Percentiles rank a stretch among this genome's conserved stretches.
Conservation (phyloP, 2,329 filamentous ascomycete species). For the Ambrosiella xylebori region DNA sequence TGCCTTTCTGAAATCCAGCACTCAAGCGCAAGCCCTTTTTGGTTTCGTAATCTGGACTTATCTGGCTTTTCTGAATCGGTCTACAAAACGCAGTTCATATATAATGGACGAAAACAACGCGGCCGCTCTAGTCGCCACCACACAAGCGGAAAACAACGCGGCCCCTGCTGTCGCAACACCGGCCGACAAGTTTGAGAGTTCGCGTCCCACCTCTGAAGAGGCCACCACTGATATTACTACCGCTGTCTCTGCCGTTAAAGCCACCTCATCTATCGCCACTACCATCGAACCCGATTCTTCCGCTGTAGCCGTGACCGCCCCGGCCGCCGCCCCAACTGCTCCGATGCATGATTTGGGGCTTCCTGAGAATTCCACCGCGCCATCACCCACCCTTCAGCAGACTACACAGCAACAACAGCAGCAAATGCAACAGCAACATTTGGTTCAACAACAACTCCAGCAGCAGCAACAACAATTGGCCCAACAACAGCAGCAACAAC, state of each 20-base stretch:
- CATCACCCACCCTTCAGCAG: no score
- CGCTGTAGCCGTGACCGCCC: not conserved
- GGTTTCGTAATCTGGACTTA: not conserved
- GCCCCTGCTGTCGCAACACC: not conserved
- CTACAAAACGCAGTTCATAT: not conserved
- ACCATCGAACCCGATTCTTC: not conserved
- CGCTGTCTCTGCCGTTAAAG: not conserved
- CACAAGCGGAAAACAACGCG: not conserved
- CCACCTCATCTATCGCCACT: not conserved
- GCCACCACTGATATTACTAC: not conserved
- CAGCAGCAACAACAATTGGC: not conserved
- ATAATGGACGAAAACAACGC: not conserved
- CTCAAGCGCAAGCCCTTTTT: no score
- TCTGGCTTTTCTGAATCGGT: not conserved
- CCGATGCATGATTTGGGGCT: not conserved
- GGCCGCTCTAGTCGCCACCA: not conserved
- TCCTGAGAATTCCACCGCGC: not conserved
- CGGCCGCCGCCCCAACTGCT: not conserved
- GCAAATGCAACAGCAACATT: not conserved
- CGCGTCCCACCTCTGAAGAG: not conserved
- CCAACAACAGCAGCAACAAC: not conserved
- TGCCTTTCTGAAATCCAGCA: no score
- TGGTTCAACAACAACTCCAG: conserved; percentile 4
- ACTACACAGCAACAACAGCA: not conserved
- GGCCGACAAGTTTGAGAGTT: not conserved